Evolutionary conservation across 2,329 filamentous ascomycete species (phyloP).

Genomic region (Paecilomyces dactylethromorphus): DNA sequence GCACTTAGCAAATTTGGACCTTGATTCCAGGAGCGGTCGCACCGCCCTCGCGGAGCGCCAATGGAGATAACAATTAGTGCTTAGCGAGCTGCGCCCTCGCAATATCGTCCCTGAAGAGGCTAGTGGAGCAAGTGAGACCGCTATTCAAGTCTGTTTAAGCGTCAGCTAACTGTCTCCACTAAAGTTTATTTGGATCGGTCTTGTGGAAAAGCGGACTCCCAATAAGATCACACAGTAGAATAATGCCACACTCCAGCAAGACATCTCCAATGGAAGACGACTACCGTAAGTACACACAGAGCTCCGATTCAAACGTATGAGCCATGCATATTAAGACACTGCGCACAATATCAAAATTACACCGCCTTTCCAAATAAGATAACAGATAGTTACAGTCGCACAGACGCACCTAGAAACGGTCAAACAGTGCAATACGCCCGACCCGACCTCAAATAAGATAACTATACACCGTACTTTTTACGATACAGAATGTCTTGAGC

Average conservation of each 20-base stretch:
- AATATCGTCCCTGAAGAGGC: not conserved
- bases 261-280: not conserved
- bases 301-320: not conserved
- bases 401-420: too few relatives aligned
- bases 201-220: not conserved
- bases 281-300: not conserved
- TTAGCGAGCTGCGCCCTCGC: not conserved
- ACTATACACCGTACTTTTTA: too few relatives aligned
- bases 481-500: not conserved
- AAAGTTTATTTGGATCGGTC: not conserved
- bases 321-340: not conserved
- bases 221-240: not conserved
- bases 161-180: not conserved
- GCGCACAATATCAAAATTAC: not conserved
- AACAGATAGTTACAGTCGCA: too few relatives aligned
- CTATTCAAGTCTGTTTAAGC: not conserved
- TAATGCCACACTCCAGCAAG: not conserved
- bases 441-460: too few relatives aligned
- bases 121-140: not conserved
- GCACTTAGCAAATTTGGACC: conserved; percentile 5
- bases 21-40: too few relatives aligned
- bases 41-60: not conserved
- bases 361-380: not conserved
- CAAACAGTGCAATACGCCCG: too few relatives aligned
- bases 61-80: not conserved